phyloP scores from a whole-genome alignment of 495 filamentous ascomycete genomes.

The Penicillium malachiteum region DNA sequence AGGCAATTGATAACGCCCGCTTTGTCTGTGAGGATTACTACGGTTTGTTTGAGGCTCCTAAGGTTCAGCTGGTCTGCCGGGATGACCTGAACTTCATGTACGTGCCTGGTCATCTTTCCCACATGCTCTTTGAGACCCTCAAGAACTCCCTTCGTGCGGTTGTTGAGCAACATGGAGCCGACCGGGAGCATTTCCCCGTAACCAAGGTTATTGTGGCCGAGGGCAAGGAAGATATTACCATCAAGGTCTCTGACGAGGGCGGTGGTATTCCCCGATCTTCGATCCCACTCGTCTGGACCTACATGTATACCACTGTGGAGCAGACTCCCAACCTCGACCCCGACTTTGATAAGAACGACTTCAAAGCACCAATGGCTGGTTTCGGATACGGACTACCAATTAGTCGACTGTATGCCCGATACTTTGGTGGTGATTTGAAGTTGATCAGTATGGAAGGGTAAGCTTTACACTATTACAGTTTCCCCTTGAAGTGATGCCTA shows the following conservation, averaged over 20 bases:
- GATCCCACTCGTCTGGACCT: slow-evolving; percentile 97
- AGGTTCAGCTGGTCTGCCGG: slow-evolving; percentile 93
- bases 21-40: slow-evolving; percentile 99
- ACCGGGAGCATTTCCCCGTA: slow-evolving; percentile 92
- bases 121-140: slow-evolving; percentile 99
- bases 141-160: slow-evolving; percentile 98
- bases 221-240: slow-evolving; percentile 97
- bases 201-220: slow-evolving; percentile 97
- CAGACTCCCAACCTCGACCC: slow-evolving; percentile 92
- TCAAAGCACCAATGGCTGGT: slow-evolving; percentile 98
- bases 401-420: slow-evolving; percentile 87
- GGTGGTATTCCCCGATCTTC: slow-evolving; percentile 88
- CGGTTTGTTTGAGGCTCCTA: slow-evolving; percentile 94
- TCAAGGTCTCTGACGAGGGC: slow-evolving; percentile 95
- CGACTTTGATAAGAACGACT: slow-evolving; percentile 98
- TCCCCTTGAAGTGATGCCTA: not conserved
- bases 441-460: slow-evolving; percentile 99
- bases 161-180: slow-evolving; percentile 91
- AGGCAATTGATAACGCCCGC: slow-evolving; percentile 96
- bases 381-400: slow-evolving; percentile 97
- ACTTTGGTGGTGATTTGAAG: slow-evolving; percentile 96
- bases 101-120: slow-evolving; percentile 92
- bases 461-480: slow-evolving; percentile 27
- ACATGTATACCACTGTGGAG: slow-evolving; percentile 99
- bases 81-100: slow-evolving; percentile 98